Base-by-base conservation (phyloP, 2,329 filamentous ascomycete genomes). In the Diaporthe sp. region DNA sequence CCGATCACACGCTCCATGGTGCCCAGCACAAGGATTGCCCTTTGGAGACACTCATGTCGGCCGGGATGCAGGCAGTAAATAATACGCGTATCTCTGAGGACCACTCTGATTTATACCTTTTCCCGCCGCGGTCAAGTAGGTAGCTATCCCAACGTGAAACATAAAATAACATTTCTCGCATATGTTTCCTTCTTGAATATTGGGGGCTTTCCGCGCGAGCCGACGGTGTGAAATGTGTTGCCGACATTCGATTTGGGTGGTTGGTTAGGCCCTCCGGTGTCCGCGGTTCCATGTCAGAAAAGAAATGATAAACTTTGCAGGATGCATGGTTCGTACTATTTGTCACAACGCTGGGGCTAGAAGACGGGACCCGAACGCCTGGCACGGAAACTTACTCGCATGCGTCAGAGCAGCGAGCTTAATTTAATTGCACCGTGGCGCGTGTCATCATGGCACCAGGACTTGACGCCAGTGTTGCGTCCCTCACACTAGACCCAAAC, bases 381-480 rank as follows among this genome's bases (percentile, higher is more conserved):
- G 63, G 63, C 63, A 51, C 63, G 22, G 30, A 51, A 10, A 66
- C 63, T 66, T 66, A 66, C 63, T 66, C 63, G 63, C 63, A 66
- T 15, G 44, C 32, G 63, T 66, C 63, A 66, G 44, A 51, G 63
- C 63, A 37, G 22, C 30, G 63, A 66, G 63, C 63, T 66, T 66
- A 51, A 35, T 37, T 66, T 27, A 8, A 51, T 51, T 39, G 22
- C 30, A 66, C 8, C 44, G 44, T 12, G 22, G 22, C 15, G 44
- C 19, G 44, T 50, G 44, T 22, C 30, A 51, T 6, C 22, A n/a
- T 35, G n/a, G 37, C 63, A 8, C 30, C 7, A n/a, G 17, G 32
- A 8, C 30, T 12, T 25, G 3, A 15, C 9, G 30, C 44, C 42
- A 50, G 59, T 19, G 22, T 50, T 65, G 10, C 59, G 39, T 47